phyloP scores from a whole-genome alignment of 2,329 filamentous ascomycete genomes.

The Xylariaceae sp. region DNA sequence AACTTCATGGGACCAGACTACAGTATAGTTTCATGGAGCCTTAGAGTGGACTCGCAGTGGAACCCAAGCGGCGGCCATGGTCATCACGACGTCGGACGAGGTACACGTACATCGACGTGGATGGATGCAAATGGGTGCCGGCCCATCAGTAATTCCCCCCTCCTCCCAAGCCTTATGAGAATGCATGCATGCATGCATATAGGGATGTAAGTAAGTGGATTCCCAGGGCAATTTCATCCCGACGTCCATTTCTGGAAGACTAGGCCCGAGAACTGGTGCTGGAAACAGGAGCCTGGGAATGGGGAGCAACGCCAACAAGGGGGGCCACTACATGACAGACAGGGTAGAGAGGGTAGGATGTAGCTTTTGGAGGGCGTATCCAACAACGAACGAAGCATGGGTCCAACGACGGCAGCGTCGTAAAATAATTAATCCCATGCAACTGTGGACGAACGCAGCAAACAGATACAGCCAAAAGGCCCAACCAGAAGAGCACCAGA shows the following conservation, averaged over 20 bases:
- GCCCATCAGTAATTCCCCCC: conserved; percentile 19
- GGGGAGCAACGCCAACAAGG: conserved; percentile 13
- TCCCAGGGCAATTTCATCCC: conserved; percentile 12
- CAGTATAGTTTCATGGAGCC: conserved; percentile 25
- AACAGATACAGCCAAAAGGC: conserved; percentile 15
- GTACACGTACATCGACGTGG: conserved; percentile 28
- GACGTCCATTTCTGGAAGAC: conserved; percentile 25
- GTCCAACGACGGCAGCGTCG: conserved; percentile 23
- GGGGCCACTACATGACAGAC: conserved; percentile 12
- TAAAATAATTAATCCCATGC: not conserved
- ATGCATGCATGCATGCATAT: conserved; percentile 18
- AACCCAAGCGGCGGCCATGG: conserved; percentile 21
- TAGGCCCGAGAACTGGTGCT: not conserved
- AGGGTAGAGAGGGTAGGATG: conserved; percentile 15
- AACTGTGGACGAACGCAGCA: not conserved
- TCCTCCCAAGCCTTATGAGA: conserved; percentile 28
- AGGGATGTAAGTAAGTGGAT: conserved; percentile 11
- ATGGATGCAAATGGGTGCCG: conserved; percentile 26
- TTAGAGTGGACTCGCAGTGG: conserved; percentile 29
- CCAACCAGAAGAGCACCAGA: conserved; percentile 16
- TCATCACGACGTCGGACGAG: conserved; percentile 12
- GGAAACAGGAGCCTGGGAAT: conserved; percentile 8
- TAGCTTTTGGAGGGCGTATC: conserved; percentile 18
- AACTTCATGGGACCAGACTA: conserved; percentile 30
- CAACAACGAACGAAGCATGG: conserved; percentile 28